phyloP scores from a whole-genome alignment of 2,329 filamentous ascomycete genomes.

The Aspergillus vadensis region DNA sequence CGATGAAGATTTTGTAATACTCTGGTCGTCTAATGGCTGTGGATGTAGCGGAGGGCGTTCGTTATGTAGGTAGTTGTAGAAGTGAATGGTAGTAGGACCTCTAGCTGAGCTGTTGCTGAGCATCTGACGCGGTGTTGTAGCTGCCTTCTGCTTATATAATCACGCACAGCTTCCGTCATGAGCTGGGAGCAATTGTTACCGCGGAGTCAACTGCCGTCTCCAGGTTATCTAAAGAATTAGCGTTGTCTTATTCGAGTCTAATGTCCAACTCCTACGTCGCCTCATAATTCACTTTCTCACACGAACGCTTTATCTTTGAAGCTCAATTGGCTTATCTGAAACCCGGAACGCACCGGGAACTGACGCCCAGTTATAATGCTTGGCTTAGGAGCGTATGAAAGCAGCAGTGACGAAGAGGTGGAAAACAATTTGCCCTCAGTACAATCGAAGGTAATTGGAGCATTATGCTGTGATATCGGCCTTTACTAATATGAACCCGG shows the following conservation, averaged over 20 bases:
- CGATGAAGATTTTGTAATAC: background rate
- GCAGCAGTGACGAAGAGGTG: slow-evolving; percentile 49
- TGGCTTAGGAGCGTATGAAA: slow-evolving; percentile 47
- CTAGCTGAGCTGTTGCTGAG: slow-evolving; percentile 15
- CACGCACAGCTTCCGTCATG: slow-evolving; percentile 13
- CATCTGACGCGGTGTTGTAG: slow-evolving; percentile 41
- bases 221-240: background rate
- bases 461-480: background rate
- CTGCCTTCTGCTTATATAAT: slow-evolving; percentile 44
- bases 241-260: background rate
- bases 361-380: slow-evolving; percentile 35
- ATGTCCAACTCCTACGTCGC: background rate
- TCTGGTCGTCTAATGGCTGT: background rate
- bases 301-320: background rate
- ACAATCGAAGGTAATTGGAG: slow-evolving; percentile 27
- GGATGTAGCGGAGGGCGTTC: background rate
- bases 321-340: background rate
- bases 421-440: slow-evolving; percentile 19
- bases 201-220: background rate
- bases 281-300: background rate
- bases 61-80: slow-evolving; percentile 1
- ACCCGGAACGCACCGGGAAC: background rate
- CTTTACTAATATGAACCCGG: slow-evolving; percentile 18
- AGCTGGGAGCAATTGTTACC: background rate
- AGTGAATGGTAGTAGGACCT: slow-evolving; percentile 2